A percentile compares a stretch with the other conserved stretches of the same genome.
Conservation (phyloP, 2,329 filamentous ascomycete genomes). For the Zymoseptoria passerinii region DNA sequence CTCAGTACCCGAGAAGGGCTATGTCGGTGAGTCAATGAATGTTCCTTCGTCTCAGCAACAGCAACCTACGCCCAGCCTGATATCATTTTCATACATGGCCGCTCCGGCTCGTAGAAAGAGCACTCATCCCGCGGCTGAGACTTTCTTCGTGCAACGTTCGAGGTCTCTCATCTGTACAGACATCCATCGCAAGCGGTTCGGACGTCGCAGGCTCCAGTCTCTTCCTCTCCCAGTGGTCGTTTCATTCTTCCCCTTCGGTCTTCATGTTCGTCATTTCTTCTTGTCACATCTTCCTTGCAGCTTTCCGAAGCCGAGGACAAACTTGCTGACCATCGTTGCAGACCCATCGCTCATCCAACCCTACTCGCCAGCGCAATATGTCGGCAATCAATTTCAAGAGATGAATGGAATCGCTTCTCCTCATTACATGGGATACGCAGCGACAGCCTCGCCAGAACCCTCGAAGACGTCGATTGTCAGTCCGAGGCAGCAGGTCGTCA, state of each 20-base stretch:
- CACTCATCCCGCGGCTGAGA: background rate
- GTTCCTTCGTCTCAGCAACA: background rate
- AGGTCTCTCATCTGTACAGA: background rate
- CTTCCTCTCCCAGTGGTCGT: slow-evolving; percentile 29
- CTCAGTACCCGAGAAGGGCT: slow-evolving; percentile 40
- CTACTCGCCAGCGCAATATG: slow-evolving; percentile 35
- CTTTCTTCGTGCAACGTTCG: background rate
- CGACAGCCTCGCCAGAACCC: slow-evolving; percentile 55
- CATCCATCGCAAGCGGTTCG: slow-evolving; percentile 2
- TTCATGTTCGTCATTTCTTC: slow-evolving; percentile 34
- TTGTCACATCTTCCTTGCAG: slow-evolving; percentile 16
- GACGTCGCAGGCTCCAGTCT: slow-evolving; percentile 24
- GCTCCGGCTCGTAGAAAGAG: background rate
- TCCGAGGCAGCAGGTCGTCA: slow-evolving; percentile 30
- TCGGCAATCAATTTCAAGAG: slow-evolving; percentile 36
- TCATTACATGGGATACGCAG: slow-evolving; percentile 34
- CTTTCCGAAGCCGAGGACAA: background rate
- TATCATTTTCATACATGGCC: background rate
- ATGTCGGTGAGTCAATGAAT: slow-evolving; percentile 41
- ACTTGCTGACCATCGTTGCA: slow-evolving; percentile 23
- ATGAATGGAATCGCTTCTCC: slow-evolving; percentile 33
- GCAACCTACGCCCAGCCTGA: background rate
- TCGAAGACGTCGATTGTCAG: slow-evolving; percentile 45
- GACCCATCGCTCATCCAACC: slow-evolving; percentile 53
- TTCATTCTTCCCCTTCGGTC: slow-evolving; percentile 31